These are phyloP conservation scores for Triadica sebifera DNA, from an alignment of 345 rosid genomes.

Conservation along the genomic window DNA sequence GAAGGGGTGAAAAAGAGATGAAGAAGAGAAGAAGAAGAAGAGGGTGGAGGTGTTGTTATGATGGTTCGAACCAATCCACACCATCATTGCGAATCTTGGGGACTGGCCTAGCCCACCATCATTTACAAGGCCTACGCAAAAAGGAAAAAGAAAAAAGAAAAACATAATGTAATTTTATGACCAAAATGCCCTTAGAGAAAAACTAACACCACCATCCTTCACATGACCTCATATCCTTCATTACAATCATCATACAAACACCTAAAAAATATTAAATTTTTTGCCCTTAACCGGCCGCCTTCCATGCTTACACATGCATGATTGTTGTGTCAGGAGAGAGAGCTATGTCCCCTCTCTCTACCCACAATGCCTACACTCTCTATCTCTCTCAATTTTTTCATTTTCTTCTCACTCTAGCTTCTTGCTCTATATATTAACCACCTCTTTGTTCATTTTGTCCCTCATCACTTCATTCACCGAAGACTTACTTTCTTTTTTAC, in stretches of 20 bases:
- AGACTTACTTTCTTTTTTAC: not conserved
- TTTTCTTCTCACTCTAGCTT: conserved; percentile 20
- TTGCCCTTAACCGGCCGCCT: conserved; percentile 83
- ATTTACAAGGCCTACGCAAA: conserved; percentile 34
- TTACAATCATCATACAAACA: conserved; percentile 35
- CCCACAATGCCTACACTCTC: conserved; percentile 23
- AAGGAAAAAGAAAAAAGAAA: too few relatives aligned
- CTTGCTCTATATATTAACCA: conserved; percentile 53
- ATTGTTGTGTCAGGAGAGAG: conserved; percentile 88
- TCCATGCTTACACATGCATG: conserved; percentile 86
- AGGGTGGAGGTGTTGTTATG: conserved; percentile 23
- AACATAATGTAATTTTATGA: conserved; percentile 12
- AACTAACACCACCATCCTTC: conserved; percentile 49
- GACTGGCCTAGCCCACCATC: conserved; percentile 71
- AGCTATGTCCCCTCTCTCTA: conserved; percentile 32
- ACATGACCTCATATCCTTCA: conserved; percentile 57
- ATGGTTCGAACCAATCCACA: conserved; percentile 80
- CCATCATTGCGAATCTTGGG: conserved; percentile 94
- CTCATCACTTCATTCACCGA: conserved; percentile 25
- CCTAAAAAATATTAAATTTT: conserved; percentile 34
- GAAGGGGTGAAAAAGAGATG: not conserved
- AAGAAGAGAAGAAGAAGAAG: not conserved
- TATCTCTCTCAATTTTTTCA: not conserved
- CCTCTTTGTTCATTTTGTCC: conserved; percentile 48
- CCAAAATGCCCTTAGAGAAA: conserved; percentile 5